phyloP scores from a whole-genome alignment of 176 grass and related monocot species.

The Luzula sylvatica region DNA sequence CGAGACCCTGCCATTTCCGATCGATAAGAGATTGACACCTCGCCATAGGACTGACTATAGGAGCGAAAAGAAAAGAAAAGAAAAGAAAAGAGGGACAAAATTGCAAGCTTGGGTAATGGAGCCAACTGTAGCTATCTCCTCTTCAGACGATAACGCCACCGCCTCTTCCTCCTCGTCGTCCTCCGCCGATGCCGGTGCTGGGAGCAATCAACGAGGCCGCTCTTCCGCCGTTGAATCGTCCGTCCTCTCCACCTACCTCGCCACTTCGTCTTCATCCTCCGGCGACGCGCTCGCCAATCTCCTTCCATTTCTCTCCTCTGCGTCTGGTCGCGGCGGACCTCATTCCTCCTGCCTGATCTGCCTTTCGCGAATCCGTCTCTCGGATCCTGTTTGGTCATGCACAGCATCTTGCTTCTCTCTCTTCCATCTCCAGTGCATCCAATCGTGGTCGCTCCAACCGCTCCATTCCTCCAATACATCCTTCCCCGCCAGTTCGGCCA shows the following conservation, averaged over 20 bases:
- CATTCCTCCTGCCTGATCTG: conserved; percentile 72
- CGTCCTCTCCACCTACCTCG: conserved; percentile 40
- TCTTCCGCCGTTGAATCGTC: conserved; percentile 35
- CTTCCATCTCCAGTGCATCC: conserved; percentile 90
- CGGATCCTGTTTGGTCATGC: conserved; percentile 76
- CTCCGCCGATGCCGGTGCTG: conserved; percentile 31
- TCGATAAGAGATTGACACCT: neutral
- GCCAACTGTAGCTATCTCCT: neutral
- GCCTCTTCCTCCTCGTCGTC: conserved; percentile 12
- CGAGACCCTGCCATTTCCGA: neutral
- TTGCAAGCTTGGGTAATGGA: neutral
- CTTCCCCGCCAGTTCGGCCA: conserved; percentile 18
- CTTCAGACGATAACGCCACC: neutral
- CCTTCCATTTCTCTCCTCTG: conserved; percentile 75
- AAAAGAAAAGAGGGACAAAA: neutral
- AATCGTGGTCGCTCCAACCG: conserved; percentile 79
- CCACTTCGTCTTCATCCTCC: conserved; percentile 27
- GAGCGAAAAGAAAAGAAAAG: neutral
- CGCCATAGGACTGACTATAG: neutral
- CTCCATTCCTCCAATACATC: conserved; percentile 24
- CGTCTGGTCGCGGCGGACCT: conserved; percentile 47
- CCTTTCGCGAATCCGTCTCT: conserved; percentile 60
- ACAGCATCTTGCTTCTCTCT: conserved; percentile 59
- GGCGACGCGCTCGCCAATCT: conserved; percentile 62
- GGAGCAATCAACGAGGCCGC: conserved; percentile 22